These are phyloP conservation scores for Helichrysum umbraculigerum DNA, from an alignment of 129 eudicot species.

Conservation along the genomic window DNA sequence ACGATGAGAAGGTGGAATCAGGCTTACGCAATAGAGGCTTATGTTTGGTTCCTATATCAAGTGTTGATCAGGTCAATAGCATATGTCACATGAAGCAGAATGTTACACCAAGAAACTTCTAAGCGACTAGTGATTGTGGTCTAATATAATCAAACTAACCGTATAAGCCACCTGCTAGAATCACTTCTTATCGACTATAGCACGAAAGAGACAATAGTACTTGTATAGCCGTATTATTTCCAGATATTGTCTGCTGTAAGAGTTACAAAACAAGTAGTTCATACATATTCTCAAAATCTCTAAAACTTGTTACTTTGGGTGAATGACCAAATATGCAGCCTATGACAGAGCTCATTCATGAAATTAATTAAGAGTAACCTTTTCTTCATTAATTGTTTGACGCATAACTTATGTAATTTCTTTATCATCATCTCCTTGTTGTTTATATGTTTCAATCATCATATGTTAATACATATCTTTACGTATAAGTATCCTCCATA, in stretches of 20 bases:
- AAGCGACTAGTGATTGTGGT: slow-evolving; percentile 13
- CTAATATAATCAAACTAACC: slow-evolving; percentile 25
- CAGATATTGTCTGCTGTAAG: neutral
- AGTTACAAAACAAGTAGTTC: neutral
- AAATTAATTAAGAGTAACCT: no score
- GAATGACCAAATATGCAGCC: no score
- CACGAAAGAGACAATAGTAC: slow-evolving; percentile 27
- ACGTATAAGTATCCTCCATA: no score
- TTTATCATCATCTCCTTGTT: no score
- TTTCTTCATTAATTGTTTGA: no score
- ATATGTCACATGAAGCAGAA: neutral
- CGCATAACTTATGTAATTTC: no score
- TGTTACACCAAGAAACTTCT: slow-evolving; percentile 25
- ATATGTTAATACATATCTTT: no score
- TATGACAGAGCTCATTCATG: no score
- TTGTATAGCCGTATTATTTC: slow-evolving; percentile 32
- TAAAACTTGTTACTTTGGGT: no score
- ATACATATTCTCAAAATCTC: neutral
- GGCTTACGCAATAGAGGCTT: slow-evolving; percentile 47
- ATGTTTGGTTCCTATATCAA: slow-evolving; percentile 56
- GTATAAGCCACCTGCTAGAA: slow-evolving; percentile 10
- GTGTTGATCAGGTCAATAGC: slow-evolving; percentile 20
- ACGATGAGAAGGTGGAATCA: slow-evolving; percentile 21
- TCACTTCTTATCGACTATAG: neutral
- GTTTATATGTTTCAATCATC: no score